Evolutionary conservation across 140 eudicot genomes (phyloP), one percentile per base, ranked within the genome.

Genomic region (Oenanthe javanica): DNA sequence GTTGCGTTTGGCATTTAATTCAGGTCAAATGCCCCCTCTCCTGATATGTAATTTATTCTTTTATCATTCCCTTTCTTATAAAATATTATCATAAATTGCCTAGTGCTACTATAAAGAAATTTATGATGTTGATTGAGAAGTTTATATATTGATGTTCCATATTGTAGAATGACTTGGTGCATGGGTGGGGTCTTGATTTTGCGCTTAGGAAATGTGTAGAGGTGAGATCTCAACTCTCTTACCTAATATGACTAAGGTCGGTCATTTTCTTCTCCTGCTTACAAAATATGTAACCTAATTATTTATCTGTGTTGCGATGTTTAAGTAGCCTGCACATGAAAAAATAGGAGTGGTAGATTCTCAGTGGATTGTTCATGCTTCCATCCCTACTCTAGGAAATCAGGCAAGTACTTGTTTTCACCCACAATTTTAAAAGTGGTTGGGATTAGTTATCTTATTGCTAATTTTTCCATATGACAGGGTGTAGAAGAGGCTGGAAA

Each of bases 171-270:
- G 98, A 94, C 83, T 89, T 94, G 79, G 96, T 94, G 78, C 98
- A 94, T 69, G 98, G 98, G 69, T 94, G 97, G 97, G 98, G 96
- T 27, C 90, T 94, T 70, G 97, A 94, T 87, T 94, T 94, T 85
- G 94, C 98, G 72, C 93, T 94, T 71, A 79, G 93, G 76, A 87
- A 86, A 90, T 94, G 98, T 18, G 97, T 90, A 49, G 91, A 91
- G 94, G 98, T 92, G 69, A 81, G 89, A 48, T 66, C 75, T 6
- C 19, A 40, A 6, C 18, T 40, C 40, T 15, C 6, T 46, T 10
- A 51, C 52, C 38, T 55, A 14, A 13, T 9, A 1, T 77, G 50
- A 1, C 76, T 16, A 8, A 38, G 19, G 27, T 38, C 63, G 45
- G 59, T 40, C 70, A 12, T 59, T 75, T 13, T 15, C 8, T 42